Evolutionary conservation across 306 rosid species (phyloP).

Genomic region (Corylus avellana): DNA sequence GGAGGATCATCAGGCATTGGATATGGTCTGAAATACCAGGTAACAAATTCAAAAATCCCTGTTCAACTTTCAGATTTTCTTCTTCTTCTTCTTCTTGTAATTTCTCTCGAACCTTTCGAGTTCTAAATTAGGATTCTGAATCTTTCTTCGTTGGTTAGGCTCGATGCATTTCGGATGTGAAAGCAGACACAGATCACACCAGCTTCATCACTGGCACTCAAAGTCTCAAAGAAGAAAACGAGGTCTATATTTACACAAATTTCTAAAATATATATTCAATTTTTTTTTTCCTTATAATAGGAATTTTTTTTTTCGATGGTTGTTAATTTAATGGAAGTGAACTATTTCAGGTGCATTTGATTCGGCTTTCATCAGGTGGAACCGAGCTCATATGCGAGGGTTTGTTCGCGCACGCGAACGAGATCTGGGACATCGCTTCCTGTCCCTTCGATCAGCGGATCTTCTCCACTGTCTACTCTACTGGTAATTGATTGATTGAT

Average conservation of each 20-base stretch:
- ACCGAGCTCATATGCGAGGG: slow-evolving; percentile 93
- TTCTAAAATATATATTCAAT: not conserved
- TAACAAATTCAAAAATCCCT: slow-evolving; percentile 29
- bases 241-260: slow-evolving; percentile 43
- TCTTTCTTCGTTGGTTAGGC: slow-evolving; percentile 47
- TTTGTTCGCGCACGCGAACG: slow-evolving; percentile 90
- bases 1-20: slow-evolving; percentile 95
- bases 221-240: slow-evolving; percentile 95
- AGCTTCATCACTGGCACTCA: slow-evolving; percentile 91
- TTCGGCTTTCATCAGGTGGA: slow-evolving; percentile 90
- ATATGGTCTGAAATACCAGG: slow-evolving; percentile 96
- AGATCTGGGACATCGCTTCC: slow-evolving; percentile 97
- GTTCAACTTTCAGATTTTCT: not conserved
- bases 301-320: slow-evolving; percentile 9
- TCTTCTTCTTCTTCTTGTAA: not conserved
- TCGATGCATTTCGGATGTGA: slow-evolving; percentile 92
- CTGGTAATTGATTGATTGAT: slow-evolving; percentile 47
- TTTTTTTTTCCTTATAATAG: not conserved
- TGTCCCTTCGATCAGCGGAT: slow-evolving; percentile 96
- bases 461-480: slow-evolving; percentile 90
- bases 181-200: slow-evolving; percentile 94
- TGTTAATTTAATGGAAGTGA: slow-evolving; percentile 29
- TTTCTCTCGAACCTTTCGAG: slow-evolving; percentile 3
- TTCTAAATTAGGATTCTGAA: slow-evolving; percentile 6
- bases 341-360: slow-evolving; percentile 72